Conservation (phyloP, 2,329 filamentous ascomycete species). For the Colletotrichum brevisporum region DNA sequence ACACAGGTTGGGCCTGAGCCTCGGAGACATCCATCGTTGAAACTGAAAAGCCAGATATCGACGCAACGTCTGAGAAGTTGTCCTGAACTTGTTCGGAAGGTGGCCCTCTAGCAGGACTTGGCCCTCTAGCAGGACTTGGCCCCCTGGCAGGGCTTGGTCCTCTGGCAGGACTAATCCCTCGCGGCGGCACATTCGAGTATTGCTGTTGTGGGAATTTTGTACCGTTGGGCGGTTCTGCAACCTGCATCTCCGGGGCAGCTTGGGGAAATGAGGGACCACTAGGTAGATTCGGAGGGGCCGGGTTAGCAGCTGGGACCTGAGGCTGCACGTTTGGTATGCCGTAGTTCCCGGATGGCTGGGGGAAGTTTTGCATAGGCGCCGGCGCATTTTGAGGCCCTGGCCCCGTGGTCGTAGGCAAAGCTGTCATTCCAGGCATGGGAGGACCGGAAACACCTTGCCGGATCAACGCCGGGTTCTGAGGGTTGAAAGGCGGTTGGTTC, state of each 20-base stretch:
- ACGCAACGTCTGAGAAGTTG: conserved; percentile 40
- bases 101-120: background rate
- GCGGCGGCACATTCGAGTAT: background rate
- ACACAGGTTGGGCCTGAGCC: conserved; percentile 42
- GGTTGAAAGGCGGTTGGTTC: background rate
- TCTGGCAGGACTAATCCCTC: background rate
- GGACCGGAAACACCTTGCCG: background rate
- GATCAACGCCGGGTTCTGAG: background rate
- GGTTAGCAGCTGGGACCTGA: background rate
- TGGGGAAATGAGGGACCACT: too few relatives aligned
- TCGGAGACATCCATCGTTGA: conserved; percentile 45
- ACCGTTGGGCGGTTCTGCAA: too few relatives aligned
- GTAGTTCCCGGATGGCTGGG: background rate
- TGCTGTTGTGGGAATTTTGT: background rate
- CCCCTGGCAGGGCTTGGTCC: background rate
- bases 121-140: background rate
- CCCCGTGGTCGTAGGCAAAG: too few relatives aligned
- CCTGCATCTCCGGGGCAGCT: too few relatives aligned
- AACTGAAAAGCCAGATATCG: conserved; percentile 42
- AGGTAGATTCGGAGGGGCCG: background rate
- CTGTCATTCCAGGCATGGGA: background rate
- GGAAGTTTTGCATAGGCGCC: background rate
- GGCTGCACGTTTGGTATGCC: background rate
- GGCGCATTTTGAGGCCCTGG: too few relatives aligned
- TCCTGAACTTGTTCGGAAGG: conserved; percentile 8